Base-by-base conservation (phyloP, 1,139 yeast genomes). In the Candida sp. region DNA sequence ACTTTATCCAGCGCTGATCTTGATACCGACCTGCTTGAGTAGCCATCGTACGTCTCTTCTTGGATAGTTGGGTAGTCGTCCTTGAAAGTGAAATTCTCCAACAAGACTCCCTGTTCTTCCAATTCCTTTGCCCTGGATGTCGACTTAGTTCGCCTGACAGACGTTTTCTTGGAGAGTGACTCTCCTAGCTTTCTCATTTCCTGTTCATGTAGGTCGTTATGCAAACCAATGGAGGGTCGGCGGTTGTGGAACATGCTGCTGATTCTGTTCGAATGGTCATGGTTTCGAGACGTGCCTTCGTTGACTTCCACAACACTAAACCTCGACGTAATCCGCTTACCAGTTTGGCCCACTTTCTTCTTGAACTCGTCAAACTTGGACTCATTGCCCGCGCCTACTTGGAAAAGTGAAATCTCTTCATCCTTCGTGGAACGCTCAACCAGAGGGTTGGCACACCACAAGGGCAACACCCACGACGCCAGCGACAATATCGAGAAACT, bases 381-480 rank as follows among this genome's bases (percentile, higher is more conserved):
- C 22, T 41, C 49, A 9, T 5, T 31, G 2, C 23, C 32, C 7
- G 9, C 31, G 9, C 40, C 32, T 9, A 34, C 12, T 33, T 33
- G 31, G 28, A 33, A 43, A 34, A 43, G 17, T 4, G 46, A 43
- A 11, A 25, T 31, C 17, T 33, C 46, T n/a, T 43, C 46, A 12
- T 43, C 46, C 23, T 30, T 31, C 6, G 30, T 31, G 8, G 30
- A 7, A 12, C 38, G 31, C 4, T 26, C 38, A 9, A 31, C 38
- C 46, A 43, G 46, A 0, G 80, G 80, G 53, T 76, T 75, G 11
- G 78, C 77, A 63, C 80, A 77, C 81, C 81, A 77, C 25, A 72
- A 54, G 0, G 81, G 80, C 7, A 73, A 57, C 3, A 64, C 63
- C 80, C 81, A 76, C 8, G 75, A 56, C 7, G 67, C 41, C 66